Conservation (phyloP, 2,329 filamentous ascomycete genomes). For the Lasiodiplodia sp. region DNA sequence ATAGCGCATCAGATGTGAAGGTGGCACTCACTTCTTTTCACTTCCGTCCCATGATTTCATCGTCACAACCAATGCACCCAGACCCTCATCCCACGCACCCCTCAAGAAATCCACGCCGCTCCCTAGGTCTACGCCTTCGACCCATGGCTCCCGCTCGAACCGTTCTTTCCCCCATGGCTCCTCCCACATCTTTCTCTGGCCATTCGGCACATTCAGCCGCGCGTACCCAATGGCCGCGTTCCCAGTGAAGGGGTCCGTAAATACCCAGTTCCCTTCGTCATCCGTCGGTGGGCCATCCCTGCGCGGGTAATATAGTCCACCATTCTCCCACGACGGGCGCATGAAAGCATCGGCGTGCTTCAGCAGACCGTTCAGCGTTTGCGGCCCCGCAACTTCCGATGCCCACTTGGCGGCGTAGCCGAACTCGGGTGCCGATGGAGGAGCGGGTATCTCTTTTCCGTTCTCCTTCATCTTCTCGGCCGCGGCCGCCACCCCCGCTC, state of each 20-base stretch:
- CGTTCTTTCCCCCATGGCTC: constrained; percentile 40
- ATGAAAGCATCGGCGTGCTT: constrained; percentile 39
- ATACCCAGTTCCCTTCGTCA: constrained; percentile 36
- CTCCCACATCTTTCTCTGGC: constrained; percentile 47
- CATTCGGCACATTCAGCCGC: constrained; percentile 47
- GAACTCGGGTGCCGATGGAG: constrained; percentile 34
- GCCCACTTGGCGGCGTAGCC: constrained; percentile 44
- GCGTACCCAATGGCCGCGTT: constrained; percentile 49
- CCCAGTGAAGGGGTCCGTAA: constrained; percentile 47
- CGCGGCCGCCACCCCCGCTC: background rate
- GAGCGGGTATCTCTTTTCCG: background rate
- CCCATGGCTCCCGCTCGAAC: constrained; percentile 19
- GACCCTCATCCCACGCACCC: no score
- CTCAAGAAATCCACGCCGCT: no score
- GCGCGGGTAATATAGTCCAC: constrained; percentile 46
- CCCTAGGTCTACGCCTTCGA: no score
- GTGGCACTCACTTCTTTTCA: no score
- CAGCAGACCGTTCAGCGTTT: constrained; percentile 37
- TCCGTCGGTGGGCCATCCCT: constrained; percentile 36
- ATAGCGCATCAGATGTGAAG: no score
- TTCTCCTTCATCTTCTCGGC: background rate
- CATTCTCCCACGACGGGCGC: constrained; percentile 43
- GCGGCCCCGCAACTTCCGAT: constrained; percentile 42
- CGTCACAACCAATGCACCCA: no score
- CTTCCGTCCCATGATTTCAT: no score